These are phyloP conservation scores for Diatrype stigma DNA, from an alignment of 2,329 filamentous ascomycete species.

Conservation along the genomic window DNA sequence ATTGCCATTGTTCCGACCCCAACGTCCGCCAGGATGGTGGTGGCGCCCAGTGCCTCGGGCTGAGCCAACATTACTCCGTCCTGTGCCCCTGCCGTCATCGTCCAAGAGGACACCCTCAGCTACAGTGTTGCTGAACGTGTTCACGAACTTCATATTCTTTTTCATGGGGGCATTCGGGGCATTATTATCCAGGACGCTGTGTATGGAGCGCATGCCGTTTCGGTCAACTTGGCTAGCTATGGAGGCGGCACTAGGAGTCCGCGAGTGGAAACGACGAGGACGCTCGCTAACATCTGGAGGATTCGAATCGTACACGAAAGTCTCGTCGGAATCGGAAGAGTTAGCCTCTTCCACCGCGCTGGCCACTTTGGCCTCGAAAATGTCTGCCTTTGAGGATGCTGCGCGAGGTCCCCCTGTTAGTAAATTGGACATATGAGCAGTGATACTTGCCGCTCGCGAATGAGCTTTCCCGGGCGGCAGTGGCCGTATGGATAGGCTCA, in stretches of 20 bases:
- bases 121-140: slow-evolving; percentile 63
- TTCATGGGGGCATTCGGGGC: slow-evolving; percentile 58
- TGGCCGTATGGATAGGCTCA: slow-evolving; percentile 18
- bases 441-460: slow-evolving; percentile 27
- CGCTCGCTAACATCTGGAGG: slow-evolving; percentile 65
- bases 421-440: slow-evolving; percentile 36
- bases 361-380: slow-evolving; percentile 95
- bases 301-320: slow-evolving; percentile 98
- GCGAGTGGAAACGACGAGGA: slow-evolving; percentile 79
- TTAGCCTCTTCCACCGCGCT: slow-evolving; percentile 94
- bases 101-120: slow-evolving; percentile 56
- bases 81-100: slow-evolving; percentile 61
- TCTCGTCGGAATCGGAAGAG: slow-evolving; percentile 96
- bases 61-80: slow-evolving; percentile 58
- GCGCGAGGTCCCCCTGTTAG: slow-evolving; percentile 41
- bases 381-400: slow-evolving; percentile 93
- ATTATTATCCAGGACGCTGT: slow-evolving; percentile 60
- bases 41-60: slow-evolving; percentile 66
- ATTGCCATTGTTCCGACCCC: slow-evolving; percentile 65
- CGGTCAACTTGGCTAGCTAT: slow-evolving; percentile 67
- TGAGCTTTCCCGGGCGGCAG: slow-evolving; percentile 7
- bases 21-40: slow-evolving; percentile 70
- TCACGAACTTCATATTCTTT: slow-evolving; percentile 95
- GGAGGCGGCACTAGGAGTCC: slow-evolving; percentile 91
- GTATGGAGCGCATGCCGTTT: slow-evolving; percentile 58